A percentile compares a stretch with the other conserved stretches of the same genome.
Evolutionary conservation across 192 early-diverging fungal genomes (phyloP).

Genomic region (Coemansia sp.): DNA sequence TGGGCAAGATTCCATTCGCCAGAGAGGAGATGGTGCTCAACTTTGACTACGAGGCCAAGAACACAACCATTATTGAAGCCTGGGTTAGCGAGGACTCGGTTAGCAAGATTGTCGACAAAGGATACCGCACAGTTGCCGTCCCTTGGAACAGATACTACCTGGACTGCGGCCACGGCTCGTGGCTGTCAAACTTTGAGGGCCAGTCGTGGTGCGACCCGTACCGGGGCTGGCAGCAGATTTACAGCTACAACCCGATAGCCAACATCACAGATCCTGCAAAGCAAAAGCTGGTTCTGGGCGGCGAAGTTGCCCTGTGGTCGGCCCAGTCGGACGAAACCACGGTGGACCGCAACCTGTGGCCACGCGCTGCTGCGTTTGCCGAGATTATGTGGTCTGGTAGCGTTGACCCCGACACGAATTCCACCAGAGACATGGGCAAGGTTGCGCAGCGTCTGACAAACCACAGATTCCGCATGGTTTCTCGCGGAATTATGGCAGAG

Average conservation of each 20-base stretch:
- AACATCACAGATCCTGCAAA: conserved; percentile 56
- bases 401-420: conserved; percentile 49
- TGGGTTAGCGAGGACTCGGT: conserved; percentile 63
- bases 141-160: conserved; percentile 65
- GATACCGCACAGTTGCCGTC: conserved; percentile 61
- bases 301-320: conserved; percentile 66
- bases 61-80: conserved; percentile 62
- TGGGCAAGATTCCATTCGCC: conserved; percentile 63
- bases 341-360: conserved; percentile 65
- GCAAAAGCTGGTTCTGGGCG: conserved; percentile 62
- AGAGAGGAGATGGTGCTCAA: conserved; percentile 71
- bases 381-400: conserved; percentile 72
- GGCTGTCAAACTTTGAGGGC: conserved; percentile 65
- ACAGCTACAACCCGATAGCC: conserved; percentile 60
- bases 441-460: conserved; percentile 66
- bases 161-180: conserved; percentile 74
- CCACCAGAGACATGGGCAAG: conserved; percentile 56
- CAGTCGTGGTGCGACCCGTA: conserved; percentile 70
- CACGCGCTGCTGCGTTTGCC: conserved; percentile 64
- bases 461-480: conserved; percentile 66
- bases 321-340: conserved; percentile 62
- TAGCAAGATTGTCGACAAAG: conserved; percentile 54
- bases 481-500: conserved; percentile 62
- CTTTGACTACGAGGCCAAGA: conserved; percentile 56
- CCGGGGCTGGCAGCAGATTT: conserved; percentile 71